Evolutionary conservation across 2,329 filamentous ascomycete genomes (phyloP), one percentile per base, ranked within the genome.

Genomic region (Ceratocystis alfenasii): DNA sequence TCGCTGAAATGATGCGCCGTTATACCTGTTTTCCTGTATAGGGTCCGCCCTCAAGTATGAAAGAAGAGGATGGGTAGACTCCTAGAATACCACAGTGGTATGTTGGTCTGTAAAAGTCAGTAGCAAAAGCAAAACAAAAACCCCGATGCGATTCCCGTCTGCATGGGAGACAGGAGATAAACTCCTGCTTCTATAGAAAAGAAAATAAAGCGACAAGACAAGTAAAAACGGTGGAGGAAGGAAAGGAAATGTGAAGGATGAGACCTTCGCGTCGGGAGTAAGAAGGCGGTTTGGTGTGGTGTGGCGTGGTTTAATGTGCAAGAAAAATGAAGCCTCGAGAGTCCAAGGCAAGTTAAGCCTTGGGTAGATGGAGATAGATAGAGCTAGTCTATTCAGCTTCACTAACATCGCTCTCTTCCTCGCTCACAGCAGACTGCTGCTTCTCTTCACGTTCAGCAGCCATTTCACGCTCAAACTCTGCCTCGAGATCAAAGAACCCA

Each of bases 351-450:
- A 15, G 12, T 15, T 6, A 15, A 53, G 48, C 48, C 22, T 10
- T 25, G 15, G 48, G 4, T 53, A 5, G 25, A 53, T 22, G 8
- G 20, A 12, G 20, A 25, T 7, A 28, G 44, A 44, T 8, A 62
- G 44, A 7, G 8, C 36, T 10, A 44, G 17, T 25, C 69, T 74
- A 87, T 72, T 87, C 84, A 72, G 87, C 84, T 72, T 87, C 84
- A 69, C 84, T 87, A 65, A 87, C 83, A 70, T 85, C 83, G 69
- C 84, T 87, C 73, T 87, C 84, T 30, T 80, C 77, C 68, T 80
- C 76, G 69, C 78, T 75, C 45, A 69, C 69, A 12, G 68, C 69
- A 2, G 73, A 73, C 68, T 76, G 73, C 71, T 78, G 78, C 61
- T 82, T 75, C 48, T 79, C 80, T 70, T 83, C 81, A 72, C 86